Conservation (phyloP, 768 basidiomycete species). For the Hericium erinaceus region DNA sequence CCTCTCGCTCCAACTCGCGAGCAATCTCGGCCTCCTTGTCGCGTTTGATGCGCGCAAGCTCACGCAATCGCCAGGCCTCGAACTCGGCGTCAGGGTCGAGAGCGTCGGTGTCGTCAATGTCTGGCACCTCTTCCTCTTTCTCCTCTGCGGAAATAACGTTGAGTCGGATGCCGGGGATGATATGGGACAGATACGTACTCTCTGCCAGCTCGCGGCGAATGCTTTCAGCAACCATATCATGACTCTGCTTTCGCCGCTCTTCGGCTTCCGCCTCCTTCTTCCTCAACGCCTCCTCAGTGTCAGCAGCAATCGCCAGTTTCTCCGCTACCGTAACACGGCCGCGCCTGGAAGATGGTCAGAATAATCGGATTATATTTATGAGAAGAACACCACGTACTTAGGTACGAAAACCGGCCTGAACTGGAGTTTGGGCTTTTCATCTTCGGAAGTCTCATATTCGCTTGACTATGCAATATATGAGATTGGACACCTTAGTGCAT, state of each 20-base stretch:
- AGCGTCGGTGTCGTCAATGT: conserved; percentile 93
- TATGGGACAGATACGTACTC: conserved; percentile 45
- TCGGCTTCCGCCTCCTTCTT: conserved; percentile 69
- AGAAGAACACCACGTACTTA: conserved; percentile 49
- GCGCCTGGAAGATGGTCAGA: conserved; percentile 37
- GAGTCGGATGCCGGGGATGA: background rate
- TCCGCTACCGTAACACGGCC: conserved; percentile 67
- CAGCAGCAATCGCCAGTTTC: conserved; percentile 54
- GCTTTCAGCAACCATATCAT: conserved; percentile 89
- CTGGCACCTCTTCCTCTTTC: conserved; percentile 72
- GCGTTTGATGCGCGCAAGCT: conserved; percentile 85
- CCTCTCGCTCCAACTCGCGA: conserved; percentile 79
- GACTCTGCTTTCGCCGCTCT: conserved; percentile 79
- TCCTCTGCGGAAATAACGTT: conserved; percentile 52
- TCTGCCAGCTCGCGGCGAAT: conserved; percentile 86
- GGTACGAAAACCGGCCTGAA: conserved; percentile 93
- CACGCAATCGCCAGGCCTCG: conserved; percentile 91
- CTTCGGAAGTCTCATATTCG: conserved; percentile 74
- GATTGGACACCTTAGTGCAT: conserved; percentile 3
- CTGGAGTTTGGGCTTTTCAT: conserved; percentile 61
- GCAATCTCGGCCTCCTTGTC: conserved; percentile 85
- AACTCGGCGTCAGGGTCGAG: conserved; percentile 85
- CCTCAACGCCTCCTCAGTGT: conserved; percentile 66
- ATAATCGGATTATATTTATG: background rate
- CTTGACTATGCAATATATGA: conserved; percentile 48